These are phyloP conservation scores for Ganoderma sinense DNA, from an alignment of 1,284 basidiomycete species.

Conservation along the genomic window DNA sequence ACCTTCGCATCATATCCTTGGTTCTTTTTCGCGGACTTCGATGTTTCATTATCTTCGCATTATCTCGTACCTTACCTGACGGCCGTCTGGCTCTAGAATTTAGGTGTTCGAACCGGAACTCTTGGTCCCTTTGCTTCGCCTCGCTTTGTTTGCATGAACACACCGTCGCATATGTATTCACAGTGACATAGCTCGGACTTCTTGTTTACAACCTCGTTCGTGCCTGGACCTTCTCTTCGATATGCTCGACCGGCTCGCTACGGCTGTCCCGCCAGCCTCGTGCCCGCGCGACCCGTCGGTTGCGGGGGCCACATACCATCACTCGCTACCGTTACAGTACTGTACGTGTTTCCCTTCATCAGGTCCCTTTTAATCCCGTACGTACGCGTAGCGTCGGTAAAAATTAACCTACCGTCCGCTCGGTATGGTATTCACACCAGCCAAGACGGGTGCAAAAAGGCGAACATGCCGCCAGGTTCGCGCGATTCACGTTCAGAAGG, in stretches of 20 bases:
- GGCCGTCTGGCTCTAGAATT: slow-evolving; percentile 15
- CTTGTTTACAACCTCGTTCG: not conserved
- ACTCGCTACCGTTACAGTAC: not conserved
- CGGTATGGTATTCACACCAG: not conserved
- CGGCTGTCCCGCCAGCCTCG: not conserved
- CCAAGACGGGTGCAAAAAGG: not conserved
- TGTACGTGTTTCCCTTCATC: not conserved
- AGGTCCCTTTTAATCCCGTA: not conserved
- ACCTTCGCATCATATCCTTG: slow-evolving; percentile 4
- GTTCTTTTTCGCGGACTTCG: slow-evolving; percentile 12
- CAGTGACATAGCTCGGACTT: slow-evolving; percentile 2
- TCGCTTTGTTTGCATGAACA: not conserved
- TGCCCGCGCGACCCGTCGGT: not conserved
- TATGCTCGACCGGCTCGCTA: not conserved
- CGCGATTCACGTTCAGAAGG: not conserved
- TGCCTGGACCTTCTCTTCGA: not conserved
- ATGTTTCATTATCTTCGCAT: slow-evolving; percentile 5
- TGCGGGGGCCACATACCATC: not conserved
- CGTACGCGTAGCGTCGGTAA: slow-evolving; percentile 1
- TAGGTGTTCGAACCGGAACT: not conserved
- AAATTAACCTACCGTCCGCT: not conserved
- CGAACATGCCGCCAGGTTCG: not conserved
- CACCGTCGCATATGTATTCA: not conserved
- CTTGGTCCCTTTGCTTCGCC: not conserved
- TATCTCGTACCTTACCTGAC: slow-evolving; percentile 17